Conservation (phyloP, 164 flowering plant genomes). For the Amborella trichopoda region DNA sequence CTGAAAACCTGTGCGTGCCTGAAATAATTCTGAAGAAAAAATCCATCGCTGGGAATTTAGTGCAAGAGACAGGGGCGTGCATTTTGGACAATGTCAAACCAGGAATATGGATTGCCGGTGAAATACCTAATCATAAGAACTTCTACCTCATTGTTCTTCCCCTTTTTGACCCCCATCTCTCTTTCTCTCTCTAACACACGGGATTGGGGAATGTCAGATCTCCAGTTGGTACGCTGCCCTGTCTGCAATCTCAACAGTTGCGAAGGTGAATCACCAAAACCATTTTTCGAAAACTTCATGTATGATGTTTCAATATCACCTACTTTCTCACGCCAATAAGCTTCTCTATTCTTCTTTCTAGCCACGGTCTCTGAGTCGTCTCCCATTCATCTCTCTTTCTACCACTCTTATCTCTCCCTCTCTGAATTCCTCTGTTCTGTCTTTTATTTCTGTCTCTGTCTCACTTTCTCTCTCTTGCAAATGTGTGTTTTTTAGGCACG, state of each 20-base stretch:
- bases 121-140: neutral
- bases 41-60: constrained; percentile 26
- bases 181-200: too few species aligned
- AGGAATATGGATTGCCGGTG: constrained; percentile 91
- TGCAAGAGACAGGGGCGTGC: constrained; percentile 38
- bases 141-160: neutral
- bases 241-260: constrained; percentile 83
- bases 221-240: constrained; percentile 93
- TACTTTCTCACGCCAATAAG: too few species aligned
- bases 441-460: neutral
- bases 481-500: constrained; percentile 44
- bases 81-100: constrained; percentile 45
- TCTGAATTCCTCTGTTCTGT: neutral
- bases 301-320: too few species aligned
- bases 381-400: neutral
- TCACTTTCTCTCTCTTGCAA: neutral
- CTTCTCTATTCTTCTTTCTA: too few species aligned
- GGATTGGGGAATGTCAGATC: constrained; percentile 70
- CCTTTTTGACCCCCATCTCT: neutral
- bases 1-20: constrained; percentile 37
- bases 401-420: neutral
- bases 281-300: constrained; percentile 9
- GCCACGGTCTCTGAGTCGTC: too few species aligned
- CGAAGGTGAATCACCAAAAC: constrained; percentile 62
- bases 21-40: constrained; percentile 19